Conservation (phyloP, 2,329 filamentous ascomycete species). For the Zasmidium citrigriseum region DNA sequence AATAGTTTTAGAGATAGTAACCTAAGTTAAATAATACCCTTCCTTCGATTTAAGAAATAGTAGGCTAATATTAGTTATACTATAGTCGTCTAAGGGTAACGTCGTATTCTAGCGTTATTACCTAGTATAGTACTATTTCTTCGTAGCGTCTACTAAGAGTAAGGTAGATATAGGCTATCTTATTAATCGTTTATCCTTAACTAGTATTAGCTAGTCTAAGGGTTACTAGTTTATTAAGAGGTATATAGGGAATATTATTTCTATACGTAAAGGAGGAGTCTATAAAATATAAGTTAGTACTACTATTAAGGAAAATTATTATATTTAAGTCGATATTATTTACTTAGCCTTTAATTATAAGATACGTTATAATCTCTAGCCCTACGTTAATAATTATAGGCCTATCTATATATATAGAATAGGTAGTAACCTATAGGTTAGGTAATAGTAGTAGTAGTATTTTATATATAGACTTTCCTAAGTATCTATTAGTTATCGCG, state of each 20-base stretch:
- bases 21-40: too few relatives aligned
- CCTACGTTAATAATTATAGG: neutral
- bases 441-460: neutral
- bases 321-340: neutral
- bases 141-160: too few relatives aligned
- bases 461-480: neutral
- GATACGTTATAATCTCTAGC: neutral
- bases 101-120: too few relatives aligned
- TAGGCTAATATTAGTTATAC: neutral
- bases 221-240: neutral
- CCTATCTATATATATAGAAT: neutral
- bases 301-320: neutral
- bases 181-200: too few relatives aligned
- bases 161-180: too few relatives aligned
- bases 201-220: neutral
- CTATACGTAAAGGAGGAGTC: neutral
- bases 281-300: neutral
- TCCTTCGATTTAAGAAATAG: too few relatives aligned
- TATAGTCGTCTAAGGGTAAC: too few relatives aligned
- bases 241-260: neutral
- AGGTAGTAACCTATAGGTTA: neutral
- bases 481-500: neutral
- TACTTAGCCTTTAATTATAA: neutral
- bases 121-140: too few relatives aligned
- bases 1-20: too few relatives aligned